Evolutionary conservation across 2,329 filamentous ascomycete species (phyloP), one percentile per base, ranked within the genome.

Genomic region (Thelonectria olida): DNA sequence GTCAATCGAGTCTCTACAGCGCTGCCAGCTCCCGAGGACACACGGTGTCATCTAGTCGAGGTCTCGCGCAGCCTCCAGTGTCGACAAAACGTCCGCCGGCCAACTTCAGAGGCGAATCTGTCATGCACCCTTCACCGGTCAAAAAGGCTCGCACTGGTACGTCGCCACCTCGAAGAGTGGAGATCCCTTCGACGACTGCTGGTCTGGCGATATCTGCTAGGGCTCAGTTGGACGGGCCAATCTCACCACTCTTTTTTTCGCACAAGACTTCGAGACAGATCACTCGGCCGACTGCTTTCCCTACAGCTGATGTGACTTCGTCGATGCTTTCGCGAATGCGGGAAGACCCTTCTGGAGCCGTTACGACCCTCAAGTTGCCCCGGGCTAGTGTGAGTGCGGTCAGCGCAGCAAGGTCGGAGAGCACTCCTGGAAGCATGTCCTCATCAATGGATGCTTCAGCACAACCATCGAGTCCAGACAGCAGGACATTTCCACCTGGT

Each of bases 331-430:
- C 78, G 56, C 79, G 76, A 52, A 75, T 80, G 58, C 77, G 76
- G 34, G 81, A 85, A 44, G 76, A 81, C n/a, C 58, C 71, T 13
- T 67, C 76, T 15, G 82, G 81, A 36, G 59, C 68, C 3, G 79
- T 88, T 25, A 87, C 82, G 19, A 88, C 84, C 54, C 78, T 85
- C 52, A 86, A 84, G 68, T 77, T 88, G 45, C 83, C 86, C 10
- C 79, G 83, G 57, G 85, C 84, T 39, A 85, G 79, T 55, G 77
- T 88, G 54, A 81, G 75, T 62, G 78, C 81, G 7, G 73, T 80
- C 7, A 85, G 79, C 52, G 80, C 84, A 2, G 75, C 78, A 9
- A 78, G 80, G 31, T 82, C 83, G 5, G 79, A 80, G 39, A 85
- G 84, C 64, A 84, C 82, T 1, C 79, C 84, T 1, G 83, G 82